Percentiles rank a stretch among this genome's conserved stretches.
phyloP scores from a whole-genome alignment of 78 protist genomes.

The Dictyostelium citrinum region DNA sequence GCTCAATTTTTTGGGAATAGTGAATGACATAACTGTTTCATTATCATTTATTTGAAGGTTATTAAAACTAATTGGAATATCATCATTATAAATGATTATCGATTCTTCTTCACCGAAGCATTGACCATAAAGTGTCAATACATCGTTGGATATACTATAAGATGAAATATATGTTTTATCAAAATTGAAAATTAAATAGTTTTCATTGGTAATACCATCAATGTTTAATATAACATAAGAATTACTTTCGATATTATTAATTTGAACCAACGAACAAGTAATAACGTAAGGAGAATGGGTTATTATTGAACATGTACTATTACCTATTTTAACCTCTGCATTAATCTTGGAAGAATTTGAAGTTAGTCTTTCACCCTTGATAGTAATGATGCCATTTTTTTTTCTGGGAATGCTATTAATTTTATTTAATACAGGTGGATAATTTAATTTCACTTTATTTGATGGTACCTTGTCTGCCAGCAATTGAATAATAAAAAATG shows the following conservation, averaged over 20 bases:
- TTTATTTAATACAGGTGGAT: not conserved
- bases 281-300: not conserved
- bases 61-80: not conserved
- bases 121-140: too few relatives aligned
- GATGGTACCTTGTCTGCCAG: not conserved
- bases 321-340: not conserved
- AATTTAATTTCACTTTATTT: not conserved
- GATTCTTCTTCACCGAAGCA: not conserved
- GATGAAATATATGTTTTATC: not conserved
- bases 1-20: not conserved
- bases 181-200: too few relatives aligned
- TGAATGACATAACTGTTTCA: not conserved
- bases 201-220: not conserved
- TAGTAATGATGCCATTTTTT: not conserved
- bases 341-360: not conserved
- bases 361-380: not conserved
- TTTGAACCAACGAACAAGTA: not conserved
- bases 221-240: too few relatives aligned
- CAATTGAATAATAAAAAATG: not conserved
- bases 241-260: not conserved
- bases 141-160: not conserved
- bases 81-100: not conserved
- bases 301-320: not conserved
- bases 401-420: not conserved
- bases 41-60: not conserved